Evolutionary conservation across 495 filamentous ascomycete species (phyloP), one percentile per base, ranked within the genome.

Genomic region (Penicillium waksmanii): DNA sequence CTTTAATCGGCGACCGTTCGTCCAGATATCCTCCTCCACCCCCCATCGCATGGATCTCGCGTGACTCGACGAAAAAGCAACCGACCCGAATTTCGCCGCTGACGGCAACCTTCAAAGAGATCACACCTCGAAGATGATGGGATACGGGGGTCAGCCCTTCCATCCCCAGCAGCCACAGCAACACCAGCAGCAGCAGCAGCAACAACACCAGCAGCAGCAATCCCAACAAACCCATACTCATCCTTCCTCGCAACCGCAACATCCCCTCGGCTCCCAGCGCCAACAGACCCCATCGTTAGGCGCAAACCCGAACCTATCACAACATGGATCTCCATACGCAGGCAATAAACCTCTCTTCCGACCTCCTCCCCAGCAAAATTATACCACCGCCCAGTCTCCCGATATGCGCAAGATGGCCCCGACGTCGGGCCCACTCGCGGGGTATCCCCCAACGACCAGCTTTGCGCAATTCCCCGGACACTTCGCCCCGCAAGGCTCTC

Each of bases 361-460:
- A 3, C 58, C 53, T 31, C 71, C 67, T 31, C 56, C 70, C n/a
- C 73, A 75, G 55, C 63, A 72, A 23, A 69, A 65, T 21, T 65
- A 73, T 25, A 49, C 66, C 6, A 46, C 69, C 1, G 49, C 65
- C 25, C 68, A 74, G 51, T 76, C 73, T 5, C 75, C 75, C 9
- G 74, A 76, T 61, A 51, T 73, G 53, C 73, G 73, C 61, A 75
- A 75, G 51, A 75, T 76, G 73, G 69, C 75, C 3, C 70, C 73
- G 21, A 65, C 70, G 0, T 68, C 73, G 2, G 68, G 69, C n/a
- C 67, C 75, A 11, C 53, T 76, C 12, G 64, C 73, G 38, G 73
- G 74, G 9, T 68, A 76, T 40, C 64, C 74, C 21, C 55, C 74
- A n/a, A 64, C 64, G 0, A 62, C 62, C 18, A 69, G 67, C 51